Conservation (phyloP, 352 stramenopile genomes). For the Globisporangium polare region DNA sequence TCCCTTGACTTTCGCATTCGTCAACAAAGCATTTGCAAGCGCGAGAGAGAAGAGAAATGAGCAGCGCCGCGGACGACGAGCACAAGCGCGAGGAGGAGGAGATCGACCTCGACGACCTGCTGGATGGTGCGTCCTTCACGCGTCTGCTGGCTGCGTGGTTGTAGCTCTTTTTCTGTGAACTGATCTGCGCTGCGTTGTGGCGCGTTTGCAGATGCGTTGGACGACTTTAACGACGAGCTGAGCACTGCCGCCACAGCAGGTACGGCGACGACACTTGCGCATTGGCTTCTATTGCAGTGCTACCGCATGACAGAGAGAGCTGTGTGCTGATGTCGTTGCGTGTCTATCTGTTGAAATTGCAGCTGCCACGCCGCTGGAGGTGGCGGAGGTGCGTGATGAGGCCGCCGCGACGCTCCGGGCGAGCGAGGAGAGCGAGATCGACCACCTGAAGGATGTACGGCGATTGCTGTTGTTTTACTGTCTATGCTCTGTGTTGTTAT, state of each 20-base stretch:
- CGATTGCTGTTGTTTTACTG: background rate
- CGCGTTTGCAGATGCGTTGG: conserved; percentile 55
- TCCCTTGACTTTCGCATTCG: background rate
- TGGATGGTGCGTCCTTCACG: conserved; percentile 43
- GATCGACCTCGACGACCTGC: conserved; percentile 76
- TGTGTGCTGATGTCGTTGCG: background rate
- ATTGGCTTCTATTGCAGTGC: background rate
- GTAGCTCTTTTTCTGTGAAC: background rate
- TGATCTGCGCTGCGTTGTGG: background rate
- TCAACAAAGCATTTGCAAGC: background rate
- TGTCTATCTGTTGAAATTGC: background rate
- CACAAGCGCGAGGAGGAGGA: conserved; percentile 39
- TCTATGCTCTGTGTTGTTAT: background rate
- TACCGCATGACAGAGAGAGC: too few relatives aligned
- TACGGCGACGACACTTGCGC: background rate
- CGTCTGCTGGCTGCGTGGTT: background rate
- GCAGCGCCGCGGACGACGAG: conserved; percentile 23
- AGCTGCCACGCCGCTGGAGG: conserved; percentile 23
- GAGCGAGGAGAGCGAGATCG: conserved; percentile 52
- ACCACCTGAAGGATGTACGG: conserved; percentile 56
- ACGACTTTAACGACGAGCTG: conserved; percentile 80
- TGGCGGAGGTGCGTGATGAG: conserved; percentile 40
- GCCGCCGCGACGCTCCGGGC: conserved; percentile 41
- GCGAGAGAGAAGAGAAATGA: background rate
- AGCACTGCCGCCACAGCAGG: conserved; percentile 15